Evolutionary conservation across 352 stramenopile genomes (phyloP).

Genomic region (Globisporangium camurandrum): DNA sequence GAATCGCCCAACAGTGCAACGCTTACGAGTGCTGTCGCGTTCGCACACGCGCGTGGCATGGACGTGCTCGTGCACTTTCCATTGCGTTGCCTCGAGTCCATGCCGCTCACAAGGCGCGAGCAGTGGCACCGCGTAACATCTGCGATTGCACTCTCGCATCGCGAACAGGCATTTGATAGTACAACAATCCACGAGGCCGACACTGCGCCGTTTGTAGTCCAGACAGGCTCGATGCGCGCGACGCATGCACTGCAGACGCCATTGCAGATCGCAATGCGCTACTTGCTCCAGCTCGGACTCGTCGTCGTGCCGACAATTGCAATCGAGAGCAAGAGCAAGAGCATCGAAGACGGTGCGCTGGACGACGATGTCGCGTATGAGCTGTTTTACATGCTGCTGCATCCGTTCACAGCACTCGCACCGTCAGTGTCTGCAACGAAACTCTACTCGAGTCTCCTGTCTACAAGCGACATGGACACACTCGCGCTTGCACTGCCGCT

Average conservation of each 20-base stretch:
- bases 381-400: conserved; percentile 33
- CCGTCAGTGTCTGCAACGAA: conserved; percentile 34
- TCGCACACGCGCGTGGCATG: conserved; percentile 32
- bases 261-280: conserved; percentile 33
- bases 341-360: conserved; percentile 2
- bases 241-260: conserved; percentile 26
- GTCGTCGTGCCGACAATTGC: conserved; percentile 28
- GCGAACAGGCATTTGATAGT: conserved; percentile 27
- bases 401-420: conserved; percentile 33
- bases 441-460: conserved; percentile 38
- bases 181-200: conserved; percentile 38
- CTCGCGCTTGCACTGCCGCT: conserved; percentile 32
- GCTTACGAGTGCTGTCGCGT: conserved; percentile 15
- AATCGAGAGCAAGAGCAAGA: conserved; percentile 7
- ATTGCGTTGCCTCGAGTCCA: conserved; percentile 15
- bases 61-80: conserved; percentile 38
- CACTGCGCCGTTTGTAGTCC: conserved; percentile 19
- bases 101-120: conserved; percentile 12
- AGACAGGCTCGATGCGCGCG: conserved; percentile 16
- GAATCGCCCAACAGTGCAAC: background rate
- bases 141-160: conserved; percentile 26
- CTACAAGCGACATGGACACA: conserved; percentile 24
- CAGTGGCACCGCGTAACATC: conserved; percentile 22
- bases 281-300: conserved; percentile 43
- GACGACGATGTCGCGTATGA: conserved; percentile 17